phyloP scores from a whole-genome alignment of 306 rosid genomes.

The Astragalus membranaceus region DNA sequence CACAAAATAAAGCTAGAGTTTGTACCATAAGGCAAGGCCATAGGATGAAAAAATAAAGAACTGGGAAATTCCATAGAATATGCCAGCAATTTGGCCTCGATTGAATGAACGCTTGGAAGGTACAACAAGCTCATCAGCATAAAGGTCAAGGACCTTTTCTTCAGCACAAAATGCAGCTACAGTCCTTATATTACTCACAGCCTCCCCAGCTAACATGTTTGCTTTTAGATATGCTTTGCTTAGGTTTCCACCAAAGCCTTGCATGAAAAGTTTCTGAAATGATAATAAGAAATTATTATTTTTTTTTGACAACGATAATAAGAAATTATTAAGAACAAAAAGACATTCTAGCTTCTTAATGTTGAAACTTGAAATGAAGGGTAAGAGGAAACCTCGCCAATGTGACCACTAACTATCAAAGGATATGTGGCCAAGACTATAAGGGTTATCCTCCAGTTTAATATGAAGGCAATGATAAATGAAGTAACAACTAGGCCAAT shows the following conservation, averaged over 20 bases:
- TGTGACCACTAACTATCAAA: slow-evolving; percentile 87
- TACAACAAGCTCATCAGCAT: slow-evolving; percentile 62
- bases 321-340: neutral
- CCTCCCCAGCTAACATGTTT: slow-evolving; percentile 90
- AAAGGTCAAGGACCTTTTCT: slow-evolving; percentile 62
- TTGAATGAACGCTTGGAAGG: slow-evolving; percentile 66
- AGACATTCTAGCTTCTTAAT: neutral
- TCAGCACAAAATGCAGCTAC: slow-evolving; percentile 91
- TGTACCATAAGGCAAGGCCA: slow-evolving; percentile 83
- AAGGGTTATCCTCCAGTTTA: slow-evolving; percentile 84
- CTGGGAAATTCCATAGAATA: slow-evolving; percentile 79
- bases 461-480: slow-evolving; percentile 64
- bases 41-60: slow-evolving; percentile 93
- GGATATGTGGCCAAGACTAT: slow-evolving; percentile 86
- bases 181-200: slow-evolving; percentile 84
- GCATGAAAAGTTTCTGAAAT: slow-evolving; percentile 77
- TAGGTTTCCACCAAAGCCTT: slow-evolving; percentile 90
- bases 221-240: slow-evolving; percentile 90
- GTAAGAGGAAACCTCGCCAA: slow-evolving; percentile 61
- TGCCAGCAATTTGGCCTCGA: slow-evolving; percentile 88
- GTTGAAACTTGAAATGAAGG: neutral
- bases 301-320: neutral
- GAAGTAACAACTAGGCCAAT: slow-evolving; percentile 66
- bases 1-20: neutral
- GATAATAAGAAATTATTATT: neutral